A percentile compares a stretch with the other conserved stretches of the same genome.
Conservation (phyloP, 208 protist genomes). For the Crithidia brevicula region DNA sequence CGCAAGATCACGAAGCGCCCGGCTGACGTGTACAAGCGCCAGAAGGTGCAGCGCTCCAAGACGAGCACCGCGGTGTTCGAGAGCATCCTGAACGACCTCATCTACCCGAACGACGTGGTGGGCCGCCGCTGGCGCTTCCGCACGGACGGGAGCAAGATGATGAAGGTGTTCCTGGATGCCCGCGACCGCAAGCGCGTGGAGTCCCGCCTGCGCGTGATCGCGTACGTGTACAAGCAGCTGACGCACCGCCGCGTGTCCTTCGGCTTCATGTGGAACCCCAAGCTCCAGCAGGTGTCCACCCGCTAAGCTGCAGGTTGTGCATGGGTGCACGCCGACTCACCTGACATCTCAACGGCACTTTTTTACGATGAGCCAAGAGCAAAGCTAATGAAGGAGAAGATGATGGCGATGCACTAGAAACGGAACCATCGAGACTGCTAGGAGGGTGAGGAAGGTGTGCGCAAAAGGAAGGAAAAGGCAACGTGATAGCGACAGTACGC, state of each 20-base stretch:
- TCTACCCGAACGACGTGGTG: slow-evolving; percentile 98
- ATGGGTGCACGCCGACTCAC: not conserved
- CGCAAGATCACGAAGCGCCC: slow-evolving; percentile 95
- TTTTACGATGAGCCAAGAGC: too few species aligned
- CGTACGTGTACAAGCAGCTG: slow-evolving; percentile 97
- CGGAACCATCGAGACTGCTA: too few species aligned
- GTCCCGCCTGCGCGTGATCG: slow-evolving; percentile 96
- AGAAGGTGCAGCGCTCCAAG: slow-evolving; percentile 93
- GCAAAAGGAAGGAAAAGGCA: too few species aligned
- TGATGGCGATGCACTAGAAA: too few species aligned
- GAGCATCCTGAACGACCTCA: slow-evolving; percentile 97
- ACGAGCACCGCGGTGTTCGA: slow-evolving; percentile 98
- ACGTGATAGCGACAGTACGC: too few species aligned
- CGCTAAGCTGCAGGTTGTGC: slow-evolving; percentile 33
- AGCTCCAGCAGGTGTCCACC: slow-evolving; percentile 92
- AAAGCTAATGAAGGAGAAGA: too few species aligned
- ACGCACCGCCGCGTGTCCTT: slow-evolving; percentile 98
- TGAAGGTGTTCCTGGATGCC: slow-evolving; percentile 95
- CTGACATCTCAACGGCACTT: not conserved
- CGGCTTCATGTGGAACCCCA: slow-evolving; percentile 96
- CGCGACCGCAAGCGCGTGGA: slow-evolving; percentile 89
- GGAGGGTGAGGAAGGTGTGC: too few species aligned
- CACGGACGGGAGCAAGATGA: slow-evolving; percentile 96
- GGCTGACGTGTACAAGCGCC: slow-evolving; percentile 86
- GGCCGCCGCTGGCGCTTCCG: slow-evolving; percentile 96